These are phyloP conservation scores for Botrytis porri DNA, from an alignment of 2,329 filamentous ascomycete species.

Conservation along the genomic window DNA sequence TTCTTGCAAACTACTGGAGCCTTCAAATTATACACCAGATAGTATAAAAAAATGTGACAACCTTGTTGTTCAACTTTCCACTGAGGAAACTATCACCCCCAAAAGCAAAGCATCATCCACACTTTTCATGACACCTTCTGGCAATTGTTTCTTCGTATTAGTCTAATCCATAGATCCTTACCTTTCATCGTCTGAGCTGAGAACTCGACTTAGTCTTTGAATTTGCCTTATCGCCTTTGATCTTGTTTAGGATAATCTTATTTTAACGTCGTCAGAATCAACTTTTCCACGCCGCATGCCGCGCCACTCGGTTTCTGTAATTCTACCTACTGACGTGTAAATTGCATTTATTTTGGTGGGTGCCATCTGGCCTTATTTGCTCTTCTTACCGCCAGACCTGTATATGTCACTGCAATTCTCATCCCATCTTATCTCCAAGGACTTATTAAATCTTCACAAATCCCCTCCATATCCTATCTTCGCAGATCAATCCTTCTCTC, in stretches of 20 bases:
- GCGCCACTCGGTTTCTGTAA: neutral
- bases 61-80: no score
- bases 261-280: neutral
- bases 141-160: rapidly evolving
- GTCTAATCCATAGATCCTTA: neutral
- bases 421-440: neutral
- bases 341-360: neutral
- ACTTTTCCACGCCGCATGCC: neutral
- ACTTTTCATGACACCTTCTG: neutral
- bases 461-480: neutral
- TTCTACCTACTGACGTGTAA: neutral
- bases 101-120: neutral
- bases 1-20: neutral
- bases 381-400: neutral
- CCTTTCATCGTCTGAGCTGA: neutral
- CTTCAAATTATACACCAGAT: rapidly evolving
- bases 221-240: no score
- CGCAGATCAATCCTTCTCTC: neutral
- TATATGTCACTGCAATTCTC: neutral
- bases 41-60: neutral
- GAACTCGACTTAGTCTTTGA: neutral
- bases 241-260: neutral
- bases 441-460: neutral
- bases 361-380: neutral
- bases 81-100: neutral